Evolutionary conservation across 163 green algal species (phyloP).

Genomic region (Smithsoniella earleae): DNA sequence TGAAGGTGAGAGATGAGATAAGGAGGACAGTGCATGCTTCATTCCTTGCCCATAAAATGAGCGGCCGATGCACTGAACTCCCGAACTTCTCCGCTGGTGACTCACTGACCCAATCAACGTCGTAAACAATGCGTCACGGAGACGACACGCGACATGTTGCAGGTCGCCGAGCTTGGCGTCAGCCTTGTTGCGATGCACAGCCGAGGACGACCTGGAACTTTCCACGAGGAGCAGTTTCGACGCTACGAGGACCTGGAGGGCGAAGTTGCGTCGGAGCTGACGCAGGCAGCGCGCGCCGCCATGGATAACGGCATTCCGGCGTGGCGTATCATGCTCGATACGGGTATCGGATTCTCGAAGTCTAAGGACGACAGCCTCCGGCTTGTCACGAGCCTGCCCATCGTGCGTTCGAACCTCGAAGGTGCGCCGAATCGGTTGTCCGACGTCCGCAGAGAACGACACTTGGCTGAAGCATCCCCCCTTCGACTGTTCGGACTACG

Average conservation of each 20-base stretch:
- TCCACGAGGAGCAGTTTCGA: slow-evolving; percentile 44
- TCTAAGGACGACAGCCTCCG: not conserved
- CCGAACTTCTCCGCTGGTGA: no score
- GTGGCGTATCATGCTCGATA: slow-evolving; percentile 79
- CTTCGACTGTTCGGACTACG: no score
- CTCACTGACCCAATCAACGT: no score
- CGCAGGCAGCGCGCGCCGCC: slow-evolving; percentile 38
- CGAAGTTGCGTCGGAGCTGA: slow-evolving; percentile 55
- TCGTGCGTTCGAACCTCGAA: not conserved
- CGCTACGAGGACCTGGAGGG: slow-evolving; percentile 53
- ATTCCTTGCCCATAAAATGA: no score
- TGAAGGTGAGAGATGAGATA: no score
- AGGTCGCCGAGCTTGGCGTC: slow-evolving; percentile 63
- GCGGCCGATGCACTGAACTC: no score
- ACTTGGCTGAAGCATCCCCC: no score
- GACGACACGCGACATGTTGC: no score
- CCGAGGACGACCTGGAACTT: slow-evolving; percentile 69
- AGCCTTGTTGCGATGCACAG: slow-evolving; percentile 92
- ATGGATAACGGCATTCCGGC: slow-evolving; percentile 43
- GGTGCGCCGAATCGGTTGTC: no score
- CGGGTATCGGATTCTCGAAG: slow-evolving; percentile 40
- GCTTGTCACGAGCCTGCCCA: not conserved
- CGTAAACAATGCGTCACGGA: no score
- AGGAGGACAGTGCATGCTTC: no score
- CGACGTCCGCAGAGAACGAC: no score